Percentiles rank a stretch among this genome's conserved stretches.
phyloP scores from a whole-genome alignment of 352 stramenopile genomes.

The Phytophthora constricta region DNA sequence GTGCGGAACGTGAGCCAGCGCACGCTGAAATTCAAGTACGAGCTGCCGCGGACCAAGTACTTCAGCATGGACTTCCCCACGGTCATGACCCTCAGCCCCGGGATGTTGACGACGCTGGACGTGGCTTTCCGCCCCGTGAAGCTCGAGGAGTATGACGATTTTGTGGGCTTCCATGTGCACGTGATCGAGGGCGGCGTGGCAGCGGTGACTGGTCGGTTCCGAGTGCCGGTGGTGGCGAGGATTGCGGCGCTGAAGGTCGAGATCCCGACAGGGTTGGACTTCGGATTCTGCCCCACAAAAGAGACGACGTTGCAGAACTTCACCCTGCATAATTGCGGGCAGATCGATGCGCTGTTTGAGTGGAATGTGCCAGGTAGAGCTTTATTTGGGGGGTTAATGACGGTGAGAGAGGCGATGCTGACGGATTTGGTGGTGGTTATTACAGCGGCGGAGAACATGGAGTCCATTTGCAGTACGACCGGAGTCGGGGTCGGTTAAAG shows the following conservation, averaged over 20 bases:
- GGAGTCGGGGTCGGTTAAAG: slow-evolving; percentile 60
- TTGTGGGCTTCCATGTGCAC: slow-evolving; percentile 89
- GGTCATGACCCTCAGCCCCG: slow-evolving; percentile 87
- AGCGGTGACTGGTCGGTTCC: slow-evolving; percentile 78
- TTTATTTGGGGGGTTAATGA: not conserved
- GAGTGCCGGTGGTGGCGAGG: slow-evolving; percentile 84
- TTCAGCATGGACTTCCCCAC: slow-evolving; percentile 95
- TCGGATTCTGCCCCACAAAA: slow-evolving; percentile 90
- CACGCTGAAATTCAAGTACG: slow-evolving; percentile 93
- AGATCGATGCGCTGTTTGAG: slow-evolving; percentile 87
- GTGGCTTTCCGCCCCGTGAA: slow-evolving; percentile 92
- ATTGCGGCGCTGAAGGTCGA: slow-evolving; percentile 77
- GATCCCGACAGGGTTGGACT: slow-evolving; percentile 75
- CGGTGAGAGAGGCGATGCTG: not conserved
- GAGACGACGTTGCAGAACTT: slow-evolving; percentile 84
- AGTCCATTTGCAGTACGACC: slow-evolving; percentile 86
- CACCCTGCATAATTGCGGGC: slow-evolving; percentile 82
- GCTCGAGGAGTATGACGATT: slow-evolving; percentile 93
- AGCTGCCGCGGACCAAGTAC: slow-evolving; percentile 92
- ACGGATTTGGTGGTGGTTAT: not conserved
- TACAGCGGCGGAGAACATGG: slow-evolving; percentile 62
- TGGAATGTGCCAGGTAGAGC: slow-evolving; percentile 75
- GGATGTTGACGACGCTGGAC: slow-evolving; percentile 86
- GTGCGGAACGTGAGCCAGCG: slow-evolving; percentile 92
- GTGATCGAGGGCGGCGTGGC: slow-evolving; percentile 81